phyloP scores from a whole-genome alignment of 2,329 filamentous ascomycete species.

The Neonectria sp. region DNA sequence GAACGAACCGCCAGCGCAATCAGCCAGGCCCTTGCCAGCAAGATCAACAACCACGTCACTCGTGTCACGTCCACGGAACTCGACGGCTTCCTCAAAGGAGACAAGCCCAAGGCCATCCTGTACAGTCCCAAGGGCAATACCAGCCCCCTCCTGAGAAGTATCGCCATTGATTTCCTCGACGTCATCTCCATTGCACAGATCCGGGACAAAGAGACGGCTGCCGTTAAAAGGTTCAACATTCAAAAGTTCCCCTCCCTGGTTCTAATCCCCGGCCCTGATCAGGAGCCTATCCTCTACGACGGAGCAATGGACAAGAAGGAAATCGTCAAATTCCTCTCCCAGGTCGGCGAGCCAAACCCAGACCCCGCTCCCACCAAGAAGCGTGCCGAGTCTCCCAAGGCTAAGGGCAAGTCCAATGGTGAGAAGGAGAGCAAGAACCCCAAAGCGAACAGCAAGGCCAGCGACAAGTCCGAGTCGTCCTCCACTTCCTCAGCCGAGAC shows the following conservation, averaged over 20 bases:
- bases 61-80: conserved; percentile 84
- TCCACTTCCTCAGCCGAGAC: conserved; percentile 32
- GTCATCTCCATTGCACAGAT: conserved; percentile 86
- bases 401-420: conserved; percentile 57
- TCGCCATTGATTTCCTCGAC: conserved; percentile 93
- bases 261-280: conserved; percentile 79
- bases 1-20: conserved; percentile 88
- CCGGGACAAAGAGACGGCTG: conserved; percentile 81
- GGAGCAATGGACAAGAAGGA: conserved; percentile 89
- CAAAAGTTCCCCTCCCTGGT: conserved; percentile 85
- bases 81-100: conserved; percentile 80
- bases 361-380: conserved; percentile 69
- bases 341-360: conserved; percentile 84
- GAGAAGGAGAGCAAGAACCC: conserved; percentile 48
- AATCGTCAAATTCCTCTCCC: conserved; percentile 86
- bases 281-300: conserved; percentile 80
- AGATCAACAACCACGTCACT: conserved; percentile 93
- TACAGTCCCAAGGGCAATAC: conserved; percentile 96
- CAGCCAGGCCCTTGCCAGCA: conserved; percentile 85
- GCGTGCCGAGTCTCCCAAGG: conserved; percentile 54
- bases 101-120: conserved; percentile 86
- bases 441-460: conserved; percentile 53
- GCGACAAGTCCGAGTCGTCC: conserved; percentile 44
- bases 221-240: conserved; percentile 82
- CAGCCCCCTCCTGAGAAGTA: conserved; percentile 83